phyloP scores from a whole-genome alignment of 176 grass and related monocot genomes.

The Carex pumila region DNA sequence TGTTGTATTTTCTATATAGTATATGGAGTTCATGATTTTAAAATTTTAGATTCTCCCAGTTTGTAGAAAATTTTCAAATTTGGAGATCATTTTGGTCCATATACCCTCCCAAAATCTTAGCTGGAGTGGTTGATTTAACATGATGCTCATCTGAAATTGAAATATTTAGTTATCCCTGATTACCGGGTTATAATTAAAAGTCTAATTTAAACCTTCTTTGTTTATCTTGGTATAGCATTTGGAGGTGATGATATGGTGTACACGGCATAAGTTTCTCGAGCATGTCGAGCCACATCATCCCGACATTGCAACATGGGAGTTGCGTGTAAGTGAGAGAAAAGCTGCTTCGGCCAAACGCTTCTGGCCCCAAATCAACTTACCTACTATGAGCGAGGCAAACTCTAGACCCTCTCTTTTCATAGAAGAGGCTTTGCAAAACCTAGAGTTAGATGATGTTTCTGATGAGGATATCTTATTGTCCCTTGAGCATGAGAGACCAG shows the following conservation, averaged over 20 bases:
- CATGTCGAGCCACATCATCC: constrained; percentile 37
- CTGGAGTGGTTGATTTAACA: neutral
- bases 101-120: neutral
- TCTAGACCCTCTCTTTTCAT: constrained; percentile 58
- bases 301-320: constrained; percentile 48
- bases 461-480: constrained; percentile 54
- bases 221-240: constrained; percentile 64
- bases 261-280: constrained; percentile 61
- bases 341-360: constrained; percentile 31
- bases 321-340: constrained; percentile 62
- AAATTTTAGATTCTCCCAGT: neutral
- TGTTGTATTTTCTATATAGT: neutral
- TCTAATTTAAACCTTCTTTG: neutral
- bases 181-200: neutral
- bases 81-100: neutral
- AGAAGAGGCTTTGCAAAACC: constrained; percentile 80
- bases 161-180: neutral
- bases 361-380: constrained; percentile 56
- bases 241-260: constrained; percentile 91
- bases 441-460: constrained; percentile 51
- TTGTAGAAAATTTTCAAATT: neutral
- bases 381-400: constrained; percentile 22
- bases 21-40: neutral
- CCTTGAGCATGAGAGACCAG: constrained; percentile 44
- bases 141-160: neutral